A percentile compares a stretch with the other conserved stretches of the same genome.
Evolutionary conservation across 2,329 filamentous ascomycete genomes (phyloP).

Genomic region (Ceratocystis alfenasii): DNA sequence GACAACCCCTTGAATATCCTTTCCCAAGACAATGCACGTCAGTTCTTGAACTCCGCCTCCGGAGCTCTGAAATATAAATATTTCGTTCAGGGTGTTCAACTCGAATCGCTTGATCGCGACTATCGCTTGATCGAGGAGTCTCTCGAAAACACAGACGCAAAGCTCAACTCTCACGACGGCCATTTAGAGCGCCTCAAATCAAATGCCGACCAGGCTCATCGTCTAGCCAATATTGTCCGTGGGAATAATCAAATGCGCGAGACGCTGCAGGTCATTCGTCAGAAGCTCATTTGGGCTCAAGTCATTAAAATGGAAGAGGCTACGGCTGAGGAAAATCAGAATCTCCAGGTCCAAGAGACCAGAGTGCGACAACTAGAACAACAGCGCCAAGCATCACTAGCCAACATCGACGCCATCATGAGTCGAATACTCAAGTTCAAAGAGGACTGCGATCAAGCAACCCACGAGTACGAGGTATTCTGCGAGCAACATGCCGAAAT

Average conservation of each 20-base stretch:
- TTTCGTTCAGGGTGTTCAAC: conserved; percentile 85
- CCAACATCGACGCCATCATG: conserved; percentile 10
- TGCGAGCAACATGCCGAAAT: conserved; percentile 30
- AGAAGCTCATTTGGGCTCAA: conserved; percentile 76
- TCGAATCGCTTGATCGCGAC: conserved; percentile 83
- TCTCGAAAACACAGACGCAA: conserved; percentile 58
- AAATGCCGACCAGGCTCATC: conserved; percentile 48
- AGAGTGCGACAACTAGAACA: conserved; percentile 1
- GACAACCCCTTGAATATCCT: conserved; percentile 95
- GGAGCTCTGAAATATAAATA: conserved; percentile 87
- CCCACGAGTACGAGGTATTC: conserved; percentile 30
- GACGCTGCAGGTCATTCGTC: conserved; percentile 45
- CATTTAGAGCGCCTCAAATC: conserved; percentile 51
- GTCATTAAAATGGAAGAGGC: conserved; percentile 61
- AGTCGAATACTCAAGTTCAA: conserved; percentile 25
- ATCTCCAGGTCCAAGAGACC: not conserved
- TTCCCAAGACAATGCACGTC: conserved; percentile 86
- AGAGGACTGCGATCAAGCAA: conserved; percentile 26
- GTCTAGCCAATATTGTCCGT: conserved; percentile 52
- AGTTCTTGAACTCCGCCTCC: conserved; percentile 79
- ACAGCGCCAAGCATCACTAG: not conserved
- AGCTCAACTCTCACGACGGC: conserved; percentile 48
- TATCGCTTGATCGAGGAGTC: conserved; percentile 74
- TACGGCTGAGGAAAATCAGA: not conserved
- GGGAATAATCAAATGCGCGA: conserved; percentile 54